Evolutionary conservation across 2,329 filamentous ascomycete species (phyloP), one percentile per base, ranked within the genome.

Genomic region (Monosporascus sp.): DNA sequence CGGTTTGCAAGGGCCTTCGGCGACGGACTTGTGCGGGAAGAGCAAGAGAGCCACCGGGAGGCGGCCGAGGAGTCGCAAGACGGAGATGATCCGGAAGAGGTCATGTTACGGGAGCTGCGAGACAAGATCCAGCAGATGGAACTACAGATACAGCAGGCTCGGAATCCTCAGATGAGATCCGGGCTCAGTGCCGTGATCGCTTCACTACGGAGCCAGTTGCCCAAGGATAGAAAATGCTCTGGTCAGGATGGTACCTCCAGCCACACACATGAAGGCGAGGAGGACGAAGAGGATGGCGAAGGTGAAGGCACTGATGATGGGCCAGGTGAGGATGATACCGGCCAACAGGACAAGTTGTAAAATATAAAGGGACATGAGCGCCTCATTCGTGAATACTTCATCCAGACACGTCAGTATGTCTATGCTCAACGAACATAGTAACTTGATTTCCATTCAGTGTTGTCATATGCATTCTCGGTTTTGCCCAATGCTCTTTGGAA

Each of bases 1-100:
- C 73, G 76, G 0, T 86, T 87, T 58, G 71, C 72, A 8, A 58
- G 60, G 5, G 74, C 70, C 0, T 83, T 81, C 63, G 77, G 74
- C 0, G 65, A 71, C 27, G 67, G 66, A 1, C 50, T 76, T 0
- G n/a, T 59, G 6, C 58, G 64, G 7, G 63, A 69, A 24, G 67
- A 72, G 25, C 59, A 65, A 5, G 61, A 62, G 8, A 52, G 51
- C 11, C 52, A 37, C 14, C 49, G 50, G 11, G 45, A 43, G 27
- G 35, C 20, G 20, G 9, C 60, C n/a, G 56, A 51, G 0, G 57
- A 14, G 9, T 35, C 31, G 31, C 31, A 57, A 11, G 57, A 57
- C 2, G 53, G 60, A 47, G 49, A 58, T 35, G 54, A 63, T 2
- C 25, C 39, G 2, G 57, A 63, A 7, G 37, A 25, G 2, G 51